These are phyloP conservation scores for Passalora sequoiae DNA, from an alignment of 2,329 filamentous ascomycete species.

Conservation along the genomic window DNA sequence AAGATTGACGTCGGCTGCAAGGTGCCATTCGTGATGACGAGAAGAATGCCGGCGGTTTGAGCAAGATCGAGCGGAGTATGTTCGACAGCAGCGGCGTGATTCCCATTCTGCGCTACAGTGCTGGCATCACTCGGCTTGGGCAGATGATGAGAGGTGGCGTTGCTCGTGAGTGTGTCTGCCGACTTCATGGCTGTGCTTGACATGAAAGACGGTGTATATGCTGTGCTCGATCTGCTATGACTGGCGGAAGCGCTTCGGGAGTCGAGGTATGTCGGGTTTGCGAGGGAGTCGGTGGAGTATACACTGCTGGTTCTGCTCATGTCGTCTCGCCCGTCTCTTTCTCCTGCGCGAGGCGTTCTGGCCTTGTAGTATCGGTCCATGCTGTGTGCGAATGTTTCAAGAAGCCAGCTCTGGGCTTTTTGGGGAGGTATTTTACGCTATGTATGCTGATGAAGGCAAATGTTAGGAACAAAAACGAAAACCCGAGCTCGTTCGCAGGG, in stretches of 20 bases:
- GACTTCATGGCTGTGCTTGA: slow-evolving; percentile 7
- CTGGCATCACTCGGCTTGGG: slow-evolving; percentile 1
- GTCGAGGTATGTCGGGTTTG: slow-evolving; percentile 3
- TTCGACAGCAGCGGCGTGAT: background rate
- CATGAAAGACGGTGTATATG: slow-evolving; percentile 11
- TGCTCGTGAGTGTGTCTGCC: slow-evolving; percentile 3
- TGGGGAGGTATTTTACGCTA: too few species aligned
- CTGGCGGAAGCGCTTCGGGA: slow-evolving; percentile 2
- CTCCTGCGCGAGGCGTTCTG: background rate
- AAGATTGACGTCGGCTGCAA: slow-evolving; percentile 11
- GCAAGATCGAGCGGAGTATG: background rate
- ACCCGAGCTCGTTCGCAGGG: too few species aligned
- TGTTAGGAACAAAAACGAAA: too few species aligned
- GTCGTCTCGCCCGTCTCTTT: background rate
- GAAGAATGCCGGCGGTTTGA: slow-evolving; percentile 13
- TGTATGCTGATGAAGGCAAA: too few species aligned
- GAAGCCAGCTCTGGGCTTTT: too few species aligned
- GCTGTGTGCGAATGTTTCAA: too few species aligned
- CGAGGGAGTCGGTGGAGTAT: slow-evolving; percentile 1
- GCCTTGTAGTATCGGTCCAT: slow-evolving; percentile 2
- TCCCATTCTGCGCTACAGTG: background rate
- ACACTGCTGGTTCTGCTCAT: slow-evolving; percentile 8
- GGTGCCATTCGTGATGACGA: slow-evolving; percentile 13
- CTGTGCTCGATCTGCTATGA: slow-evolving; percentile 5
- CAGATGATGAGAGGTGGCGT: slow-evolving; percentile 1